phyloP scores from a whole-genome alignment of 768 basidiomycete genomes.

The Russula dissimulans region DNA sequence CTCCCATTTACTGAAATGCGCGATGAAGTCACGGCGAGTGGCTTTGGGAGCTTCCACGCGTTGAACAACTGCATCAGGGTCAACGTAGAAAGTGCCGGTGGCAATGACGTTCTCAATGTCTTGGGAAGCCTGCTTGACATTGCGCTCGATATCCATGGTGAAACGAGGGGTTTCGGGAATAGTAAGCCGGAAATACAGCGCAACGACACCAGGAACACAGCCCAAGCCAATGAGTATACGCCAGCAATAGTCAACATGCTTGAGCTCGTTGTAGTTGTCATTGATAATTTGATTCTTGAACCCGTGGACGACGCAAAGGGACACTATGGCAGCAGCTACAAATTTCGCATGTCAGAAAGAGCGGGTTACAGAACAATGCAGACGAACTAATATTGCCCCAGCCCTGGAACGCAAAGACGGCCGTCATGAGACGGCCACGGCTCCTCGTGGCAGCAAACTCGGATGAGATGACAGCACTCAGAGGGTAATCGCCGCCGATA shows the following conservation, averaged over 20 bases:
- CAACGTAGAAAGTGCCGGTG: constrained; percentile 36
- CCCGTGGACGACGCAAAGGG: constrained; percentile 51
- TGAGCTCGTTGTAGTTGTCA: constrained; percentile 30
- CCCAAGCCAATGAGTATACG: constrained; percentile 84
- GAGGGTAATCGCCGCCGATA: constrained; percentile 84
- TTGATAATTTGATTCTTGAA: constrained; percentile 56
- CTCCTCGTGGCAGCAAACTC: constrained; percentile 75
- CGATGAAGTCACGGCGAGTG: constrained; percentile 52
- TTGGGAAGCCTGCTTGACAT: constrained; percentile 60
- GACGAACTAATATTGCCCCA: constrained; percentile 73
- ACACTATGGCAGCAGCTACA: constrained; percentile 56
- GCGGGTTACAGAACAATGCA: neutral
- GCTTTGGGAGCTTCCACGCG: constrained; percentile 64
- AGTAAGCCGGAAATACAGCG: constrained; percentile 87
- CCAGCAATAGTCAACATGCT: constrained; percentile 70
- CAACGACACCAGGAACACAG: constrained; percentile 68
- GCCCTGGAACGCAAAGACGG: constrained; percentile 78
- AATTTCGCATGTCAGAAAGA: neutral
- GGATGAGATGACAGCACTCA: constrained; percentile 78
- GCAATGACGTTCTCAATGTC: constrained; percentile 67
- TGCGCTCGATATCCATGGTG: constrained; percentile 89
- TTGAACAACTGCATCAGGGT: constrained; percentile 50
- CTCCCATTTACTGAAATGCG: constrained; percentile 62
- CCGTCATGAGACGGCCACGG: constrained; percentile 83
- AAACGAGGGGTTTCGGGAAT: constrained; percentile 88